Evolutionary conservation across 345 rosid species (phyloP), one percentile per base, ranked within the genome.

Genomic region (Microcos paniculata): DNA sequence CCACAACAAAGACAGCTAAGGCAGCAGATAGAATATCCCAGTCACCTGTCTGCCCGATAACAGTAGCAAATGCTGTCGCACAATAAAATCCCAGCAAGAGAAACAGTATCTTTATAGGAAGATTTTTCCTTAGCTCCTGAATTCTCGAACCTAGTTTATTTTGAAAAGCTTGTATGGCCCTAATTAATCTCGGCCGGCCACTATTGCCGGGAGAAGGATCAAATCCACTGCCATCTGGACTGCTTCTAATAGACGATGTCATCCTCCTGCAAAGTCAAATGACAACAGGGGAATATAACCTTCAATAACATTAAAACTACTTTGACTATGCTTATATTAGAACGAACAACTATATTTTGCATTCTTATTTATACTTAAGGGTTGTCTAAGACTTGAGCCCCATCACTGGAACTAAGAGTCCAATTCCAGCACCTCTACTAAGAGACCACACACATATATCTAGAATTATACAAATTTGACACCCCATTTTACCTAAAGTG

Each of bases 21-120:
- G 87, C 97, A 73, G 98, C 99, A 75, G 99, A 91, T 19, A 95
- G 83, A 61, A 92, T 94, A 89, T 95, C 99, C 99, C 98, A 95
- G 69, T 95, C 99, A 70, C 97, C 99, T 13, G 96, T 92, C 84
- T 95, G 98, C 79, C 99, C 99, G n/a, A 91, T 95, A 75, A 90
- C 92, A 57, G 90, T 90, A 12, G 90, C 85, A 68, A 90, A 90
- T 63, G 92, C 92, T 19, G 95, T 95, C 67, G 99, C 98, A 76
- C 92, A 93, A 70, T 95, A 95, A 79, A 87, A 95, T 23, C 99
- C 99, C 4, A 87, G 90, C 91, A 95, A 79, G 81, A 95, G 90
- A 84, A 91, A 95, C 76, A 95, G 82, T 42, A 95, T 76, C 78
- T 95, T 92, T 78, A 81, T 65, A 1, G 98, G 92, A 51, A 95